A percentile compares a stretch with the other conserved stretches of the same genome.
These are phyloP conservation scores for Oemleria cerasiformis DNA, from an alignment of 306 rosid species.

Conservation along the genomic window DNA sequence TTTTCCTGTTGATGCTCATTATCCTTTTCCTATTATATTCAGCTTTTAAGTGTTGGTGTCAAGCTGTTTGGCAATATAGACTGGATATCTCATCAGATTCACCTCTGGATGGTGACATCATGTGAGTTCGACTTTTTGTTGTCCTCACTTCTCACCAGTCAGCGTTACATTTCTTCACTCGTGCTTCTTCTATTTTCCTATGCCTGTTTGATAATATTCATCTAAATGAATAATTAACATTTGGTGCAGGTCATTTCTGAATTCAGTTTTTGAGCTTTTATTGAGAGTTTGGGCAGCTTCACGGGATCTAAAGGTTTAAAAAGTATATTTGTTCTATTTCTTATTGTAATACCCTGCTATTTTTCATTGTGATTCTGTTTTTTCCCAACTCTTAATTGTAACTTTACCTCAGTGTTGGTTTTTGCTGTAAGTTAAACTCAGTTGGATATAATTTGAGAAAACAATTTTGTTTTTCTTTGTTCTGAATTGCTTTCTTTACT, in stretches of 20 bases:
- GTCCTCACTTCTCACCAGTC: too few species aligned
- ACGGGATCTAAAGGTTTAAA: conserved; percentile 79
- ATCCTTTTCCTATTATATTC: conserved; percentile 38
- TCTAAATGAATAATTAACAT: conserved; percentile 35
- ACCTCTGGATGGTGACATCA: conserved; percentile 69
- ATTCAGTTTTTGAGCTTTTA: conserved; percentile 92
- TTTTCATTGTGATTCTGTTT: conserved; percentile 4
- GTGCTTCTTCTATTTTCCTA: conserved; percentile 18
- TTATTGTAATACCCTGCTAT: conserved; percentile 1
- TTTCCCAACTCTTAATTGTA: not conserved
- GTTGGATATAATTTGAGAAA: not conserved
- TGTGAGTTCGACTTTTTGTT: conserved; percentile 57
- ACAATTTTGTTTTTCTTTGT: not conserved
- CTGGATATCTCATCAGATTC: conserved; percentile 69
- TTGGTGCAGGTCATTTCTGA: conserved; percentile 88
- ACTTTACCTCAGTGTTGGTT: not conserved
- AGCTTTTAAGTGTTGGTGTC: conserved; percentile 99
- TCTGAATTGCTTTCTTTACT: not conserved
- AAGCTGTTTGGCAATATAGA: conserved; percentile 85
- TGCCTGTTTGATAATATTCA: conserved; percentile 15
- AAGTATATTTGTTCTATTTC: conserved; percentile 11
- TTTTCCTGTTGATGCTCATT: not conserved
- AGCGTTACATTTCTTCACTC: conserved; percentile 6
- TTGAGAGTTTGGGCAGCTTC: conserved; percentile 94
- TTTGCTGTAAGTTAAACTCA: not conserved